phyloP scores from a whole-genome alignment of 2,329 filamentous ascomycete species.

The Huntiella bhutanensis region DNA sequence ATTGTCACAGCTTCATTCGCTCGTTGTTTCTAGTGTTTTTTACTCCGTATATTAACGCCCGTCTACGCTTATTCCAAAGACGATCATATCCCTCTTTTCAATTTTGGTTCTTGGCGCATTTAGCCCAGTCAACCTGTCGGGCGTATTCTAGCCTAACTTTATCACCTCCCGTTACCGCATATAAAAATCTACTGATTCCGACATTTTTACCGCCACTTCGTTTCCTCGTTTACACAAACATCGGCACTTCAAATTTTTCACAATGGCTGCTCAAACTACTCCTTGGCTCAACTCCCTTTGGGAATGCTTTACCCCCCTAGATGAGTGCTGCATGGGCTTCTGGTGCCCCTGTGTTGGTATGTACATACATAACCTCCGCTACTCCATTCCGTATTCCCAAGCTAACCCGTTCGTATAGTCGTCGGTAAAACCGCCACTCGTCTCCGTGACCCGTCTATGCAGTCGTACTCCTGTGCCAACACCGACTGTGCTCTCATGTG shows the following conservation, averaged over 20 bases:
- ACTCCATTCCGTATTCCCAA: too few species aligned
- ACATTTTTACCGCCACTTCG: too few species aligned
- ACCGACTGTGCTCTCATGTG: conserved; percentile 24
- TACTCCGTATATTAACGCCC: too few species aligned
- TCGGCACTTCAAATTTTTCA: too few species aligned
- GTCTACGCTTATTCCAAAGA: too few species aligned
- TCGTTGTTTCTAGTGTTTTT: too few species aligned
- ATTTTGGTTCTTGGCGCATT: conserved; percentile 1
- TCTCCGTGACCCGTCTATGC: conserved; percentile 24
- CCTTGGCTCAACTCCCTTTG: conserved; percentile 22
- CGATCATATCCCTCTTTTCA: neutral
- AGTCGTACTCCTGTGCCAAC: conserved; percentile 21
- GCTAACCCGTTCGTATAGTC: conserved; percentile 17
- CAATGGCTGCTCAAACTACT: too few species aligned
- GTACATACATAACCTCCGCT: conserved; percentile 15
- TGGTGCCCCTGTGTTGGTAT: conserved; percentile 26
- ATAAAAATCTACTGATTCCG: too few species aligned
- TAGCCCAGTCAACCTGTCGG: too few species aligned
- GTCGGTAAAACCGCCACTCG: conserved; percentile 26
- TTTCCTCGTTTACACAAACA: too few species aligned
- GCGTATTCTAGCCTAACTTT: neutral
- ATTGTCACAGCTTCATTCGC: neutral
- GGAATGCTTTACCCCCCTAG: conserved; percentile 22
- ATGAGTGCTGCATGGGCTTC: conserved; percentile 21
- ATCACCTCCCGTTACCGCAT: neutral